phyloP scores from a whole-genome alignment of 2,329 filamentous ascomycete species.

The Cordyceps farinosa region DNA sequence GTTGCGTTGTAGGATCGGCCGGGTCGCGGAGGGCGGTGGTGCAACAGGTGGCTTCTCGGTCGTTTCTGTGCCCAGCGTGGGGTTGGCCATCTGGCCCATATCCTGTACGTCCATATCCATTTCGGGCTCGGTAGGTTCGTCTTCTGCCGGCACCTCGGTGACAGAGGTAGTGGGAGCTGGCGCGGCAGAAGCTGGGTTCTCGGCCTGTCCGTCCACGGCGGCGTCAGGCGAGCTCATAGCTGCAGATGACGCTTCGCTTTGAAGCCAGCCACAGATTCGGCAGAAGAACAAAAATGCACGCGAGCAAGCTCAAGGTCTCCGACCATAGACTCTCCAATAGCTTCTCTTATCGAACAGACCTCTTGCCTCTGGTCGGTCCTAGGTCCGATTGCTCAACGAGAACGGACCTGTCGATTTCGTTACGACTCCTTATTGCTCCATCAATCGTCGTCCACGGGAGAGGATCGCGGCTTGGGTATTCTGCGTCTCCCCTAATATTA shows the following conservation, averaged over 20 bases:
- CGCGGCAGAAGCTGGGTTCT: neutral
- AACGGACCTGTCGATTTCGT: slow-evolving; percentile 1
- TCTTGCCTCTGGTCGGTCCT: neutral
- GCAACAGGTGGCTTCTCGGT: slow-evolving; percentile 35
- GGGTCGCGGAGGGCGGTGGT: slow-evolving; percentile 25
- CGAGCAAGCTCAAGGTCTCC: neutral
- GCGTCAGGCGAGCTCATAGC: neutral
- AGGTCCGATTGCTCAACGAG: neutral
- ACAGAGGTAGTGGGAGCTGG: neutral
- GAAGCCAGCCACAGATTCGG: neutral
- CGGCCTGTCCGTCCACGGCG: neutral
- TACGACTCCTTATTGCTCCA: slow-evolving; percentile 8
- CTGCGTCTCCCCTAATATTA: no score
- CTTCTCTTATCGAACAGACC: neutral
- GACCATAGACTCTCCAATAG: neutral
- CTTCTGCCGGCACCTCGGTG: neutral
- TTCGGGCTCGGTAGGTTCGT: neutral
- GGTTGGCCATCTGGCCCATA: slow-evolving; percentile 35
- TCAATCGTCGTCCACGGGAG: neutral
- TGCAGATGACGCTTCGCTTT: neutral
- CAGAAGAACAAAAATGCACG: neutral
- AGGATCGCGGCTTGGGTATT: neutral
- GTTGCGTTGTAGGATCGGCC: slow-evolving; percentile 31
- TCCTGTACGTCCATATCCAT: slow-evolving; percentile 23
- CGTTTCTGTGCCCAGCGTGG: slow-evolving; percentile 34